Evolutionary conservation across 441 rosid genomes (phyloP).

Genomic region (Capsella rubella): DNA sequence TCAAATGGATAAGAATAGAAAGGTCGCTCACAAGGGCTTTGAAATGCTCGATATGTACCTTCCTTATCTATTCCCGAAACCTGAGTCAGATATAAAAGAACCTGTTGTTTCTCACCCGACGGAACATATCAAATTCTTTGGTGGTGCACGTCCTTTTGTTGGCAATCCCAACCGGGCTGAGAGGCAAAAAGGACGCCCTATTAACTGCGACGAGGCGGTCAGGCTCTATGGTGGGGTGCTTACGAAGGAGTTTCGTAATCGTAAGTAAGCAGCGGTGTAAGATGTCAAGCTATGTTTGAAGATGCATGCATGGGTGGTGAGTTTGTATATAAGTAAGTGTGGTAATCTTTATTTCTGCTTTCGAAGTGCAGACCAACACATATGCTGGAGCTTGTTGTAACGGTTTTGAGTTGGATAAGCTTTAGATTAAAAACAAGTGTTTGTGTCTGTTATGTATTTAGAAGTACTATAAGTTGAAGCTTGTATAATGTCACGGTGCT

Average conservation of each 20-base stretch:
- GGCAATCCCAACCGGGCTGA: constrained; percentile 14
- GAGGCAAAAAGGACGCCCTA: constrained; percentile 29
- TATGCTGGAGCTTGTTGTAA: constrained; percentile 34
- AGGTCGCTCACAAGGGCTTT: constrained; percentile 26
- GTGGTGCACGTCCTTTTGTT: constrained; percentile 22
- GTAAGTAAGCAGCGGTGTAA: constrained; percentile 5
- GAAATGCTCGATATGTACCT: constrained; percentile 36
- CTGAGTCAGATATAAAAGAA: constrained; percentile 16
- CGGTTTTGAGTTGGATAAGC: constrained; percentile 30
- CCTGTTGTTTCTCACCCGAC: constrained; percentile 17
- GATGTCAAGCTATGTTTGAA: constrained; percentile 25
- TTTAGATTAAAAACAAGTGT: constrained; percentile 36
- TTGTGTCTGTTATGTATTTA: constrained; percentile 35
- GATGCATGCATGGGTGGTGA: not conserved
- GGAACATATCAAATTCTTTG: constrained; percentile 10
- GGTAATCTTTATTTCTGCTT: constrained; percentile 11
- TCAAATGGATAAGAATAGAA: constrained; percentile 19
- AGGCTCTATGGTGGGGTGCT: constrained; percentile 42
- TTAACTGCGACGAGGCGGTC: constrained; percentile 42
- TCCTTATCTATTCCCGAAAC: constrained; percentile 6
- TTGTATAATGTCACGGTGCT: constrained; percentile 22
- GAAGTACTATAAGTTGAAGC: constrained; percentile 28
- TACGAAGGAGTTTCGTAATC: constrained; percentile 32
- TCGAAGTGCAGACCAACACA: constrained; percentile 33
- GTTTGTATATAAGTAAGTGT: constrained; percentile 25